phyloP scores from a whole-genome alignment of 495 filamentous ascomycete genomes.

The Cenococcum geophilum region DNA sequence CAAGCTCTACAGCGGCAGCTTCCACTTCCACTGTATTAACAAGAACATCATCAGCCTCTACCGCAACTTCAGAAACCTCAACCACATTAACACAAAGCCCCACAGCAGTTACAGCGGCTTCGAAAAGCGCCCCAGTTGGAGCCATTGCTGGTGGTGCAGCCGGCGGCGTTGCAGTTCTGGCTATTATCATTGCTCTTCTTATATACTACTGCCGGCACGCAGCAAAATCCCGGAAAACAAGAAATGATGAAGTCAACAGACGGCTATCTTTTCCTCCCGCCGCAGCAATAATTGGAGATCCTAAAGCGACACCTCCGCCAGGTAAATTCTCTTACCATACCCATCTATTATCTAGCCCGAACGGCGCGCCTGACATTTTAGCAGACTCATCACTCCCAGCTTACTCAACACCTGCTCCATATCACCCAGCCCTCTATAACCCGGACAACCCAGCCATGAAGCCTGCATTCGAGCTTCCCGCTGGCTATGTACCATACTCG shows the following conservation, averaged over 20 bases:
- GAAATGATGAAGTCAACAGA: not conserved
- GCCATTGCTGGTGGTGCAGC: constrained; percentile 2
- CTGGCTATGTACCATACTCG: no score
- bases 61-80: not conserved
- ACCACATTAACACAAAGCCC: not conserved
- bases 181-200: not conserved
- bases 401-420: not conserved
- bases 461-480: no score
- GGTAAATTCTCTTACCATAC: not conserved
- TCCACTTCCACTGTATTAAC: not conserved
- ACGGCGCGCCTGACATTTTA: not conserved
- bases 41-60: not conserved
- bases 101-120: not conserved
- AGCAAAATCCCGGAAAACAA: not conserved
- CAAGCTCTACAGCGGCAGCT: not conserved
- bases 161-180: not conserved
- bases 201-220: constrained; percentile 1
- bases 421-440: not conserved
- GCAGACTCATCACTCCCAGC: not conserved
- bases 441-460: not conserved
- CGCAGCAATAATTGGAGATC: not conserved
- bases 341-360: not conserved
- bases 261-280: not conserved
- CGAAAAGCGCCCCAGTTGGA: not conserved
- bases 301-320: not conserved